Evolutionary conservation across 306 rosid species (phyloP).

Genomic region (Vigna reflexopilosa): DNA sequence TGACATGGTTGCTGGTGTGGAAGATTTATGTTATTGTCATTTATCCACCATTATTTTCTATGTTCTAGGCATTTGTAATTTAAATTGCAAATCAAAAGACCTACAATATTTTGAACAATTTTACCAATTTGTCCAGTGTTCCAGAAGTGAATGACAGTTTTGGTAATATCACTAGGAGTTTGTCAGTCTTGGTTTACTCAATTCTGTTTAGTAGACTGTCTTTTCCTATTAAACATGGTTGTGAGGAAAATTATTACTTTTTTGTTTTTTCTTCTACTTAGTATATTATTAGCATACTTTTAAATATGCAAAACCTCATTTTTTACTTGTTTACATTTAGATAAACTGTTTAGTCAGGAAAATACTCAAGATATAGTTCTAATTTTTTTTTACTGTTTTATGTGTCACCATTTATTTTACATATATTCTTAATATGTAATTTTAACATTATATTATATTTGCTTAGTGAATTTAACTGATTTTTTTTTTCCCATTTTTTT

Average conservation of each 20-base stretch:
- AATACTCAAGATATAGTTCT: neutral
- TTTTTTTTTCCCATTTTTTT: neutral
- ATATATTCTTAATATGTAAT: neutral
- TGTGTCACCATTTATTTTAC: neutral
- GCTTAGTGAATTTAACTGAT: neutral
- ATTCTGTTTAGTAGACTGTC: slow-evolving; percentile 10
- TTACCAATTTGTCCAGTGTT: neutral
- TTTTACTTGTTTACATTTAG: neutral
- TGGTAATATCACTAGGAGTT: neutral
- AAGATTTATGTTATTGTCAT: slow-evolving; percentile 9
- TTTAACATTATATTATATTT: neutral
- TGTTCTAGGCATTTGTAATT: neutral
- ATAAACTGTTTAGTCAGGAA: slow-evolving; percentile 1
- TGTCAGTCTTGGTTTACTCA: slow-evolving; percentile 1
- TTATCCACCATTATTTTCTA: neutral
- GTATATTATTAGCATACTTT: too few relatives aligned
- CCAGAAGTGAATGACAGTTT: neutral
- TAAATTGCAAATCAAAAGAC: neutral
- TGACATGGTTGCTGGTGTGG: slow-evolving; percentile 32
- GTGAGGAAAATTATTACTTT: neutral
- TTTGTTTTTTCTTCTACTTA: too few relatives aligned
- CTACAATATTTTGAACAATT: neutral
- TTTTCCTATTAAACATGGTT: neutral
- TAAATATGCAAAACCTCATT: too few relatives aligned
- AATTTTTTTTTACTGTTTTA: neutral